Conservation (phyloP, 2,329 filamentous ascomycete genomes). For the Trichoderma sp. region DNA sequence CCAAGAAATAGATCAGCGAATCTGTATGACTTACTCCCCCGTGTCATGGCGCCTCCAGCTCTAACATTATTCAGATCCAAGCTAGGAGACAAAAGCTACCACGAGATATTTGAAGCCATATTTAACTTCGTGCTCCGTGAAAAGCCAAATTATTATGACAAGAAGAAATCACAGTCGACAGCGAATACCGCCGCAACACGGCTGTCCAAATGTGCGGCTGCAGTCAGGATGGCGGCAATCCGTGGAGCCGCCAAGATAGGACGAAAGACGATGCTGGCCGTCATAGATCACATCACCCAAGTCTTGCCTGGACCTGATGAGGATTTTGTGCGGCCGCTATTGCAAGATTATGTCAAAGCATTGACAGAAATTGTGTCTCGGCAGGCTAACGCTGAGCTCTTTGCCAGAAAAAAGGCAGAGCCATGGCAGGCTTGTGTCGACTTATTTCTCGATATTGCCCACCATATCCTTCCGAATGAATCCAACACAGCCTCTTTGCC, state of each 20-base stretch:
- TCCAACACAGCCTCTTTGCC: conserved; percentile 37
- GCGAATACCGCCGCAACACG: conserved; percentile 52
- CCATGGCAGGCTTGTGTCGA: conserved; percentile 68
- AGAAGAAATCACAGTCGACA: conserved; percentile 46
- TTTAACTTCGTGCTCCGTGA: conserved; percentile 69
- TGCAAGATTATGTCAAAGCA: conserved; percentile 75
- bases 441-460: conserved; percentile 66
- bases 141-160: conserved; percentile 60
- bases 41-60: conserved; percentile 30
- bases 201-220: conserved; percentile 67
- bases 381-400: conserved; percentile 75
- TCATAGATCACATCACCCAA: conserved; percentile 80
- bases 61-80: conserved; percentile 30
- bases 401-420: conserved; percentile 55
- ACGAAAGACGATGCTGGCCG: conserved; percentile 71
- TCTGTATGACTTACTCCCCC: conserved; percentile 34
- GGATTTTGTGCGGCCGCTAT: conserved; percentile 65
- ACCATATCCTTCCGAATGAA: conserved; percentile 45
- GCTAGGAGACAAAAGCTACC: conserved; percentile 74
- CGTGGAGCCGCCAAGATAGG: conserved; percentile 67
- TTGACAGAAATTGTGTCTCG: conserved; percentile 68
- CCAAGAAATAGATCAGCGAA: conserved; percentile 37
- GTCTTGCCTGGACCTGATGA: conserved; percentile 62
- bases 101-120: conserved; percentile 75
- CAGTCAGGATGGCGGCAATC: conserved; percentile 69